phyloP scores from a whole-genome alignment of 768 basidiomycete genomes.

The Tylopilus felleus region DNA sequence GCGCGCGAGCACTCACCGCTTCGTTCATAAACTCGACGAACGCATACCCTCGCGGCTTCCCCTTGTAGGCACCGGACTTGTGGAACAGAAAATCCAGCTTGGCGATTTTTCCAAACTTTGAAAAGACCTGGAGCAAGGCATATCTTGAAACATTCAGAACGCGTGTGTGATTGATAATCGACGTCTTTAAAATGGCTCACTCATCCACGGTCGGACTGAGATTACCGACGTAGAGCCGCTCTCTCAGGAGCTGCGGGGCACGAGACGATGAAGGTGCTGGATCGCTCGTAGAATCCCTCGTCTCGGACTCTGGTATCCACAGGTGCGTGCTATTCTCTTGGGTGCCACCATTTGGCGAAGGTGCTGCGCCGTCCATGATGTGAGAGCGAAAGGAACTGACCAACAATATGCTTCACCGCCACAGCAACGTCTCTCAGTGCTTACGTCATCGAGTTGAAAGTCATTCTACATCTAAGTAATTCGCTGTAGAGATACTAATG shows the following conservation, averaged over 20 bases:
- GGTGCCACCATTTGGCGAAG: neutral
- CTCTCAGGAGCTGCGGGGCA: conserved; percentile 43
- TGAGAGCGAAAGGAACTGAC: neutral
- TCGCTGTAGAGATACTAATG: no score
- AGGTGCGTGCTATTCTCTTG: conserved; percentile 21
- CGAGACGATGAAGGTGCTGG: conserved; percentile 25
- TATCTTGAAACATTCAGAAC: conserved; percentile 51
- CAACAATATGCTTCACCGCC: neutral
- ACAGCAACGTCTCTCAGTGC: neutral
- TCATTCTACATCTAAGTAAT: neutral
- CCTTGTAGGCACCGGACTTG: conserved; percentile 83
- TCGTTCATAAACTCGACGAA: conserved; percentile 82
- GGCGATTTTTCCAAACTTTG: conserved; percentile 88
- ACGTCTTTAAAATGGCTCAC: conserved; percentile 44
- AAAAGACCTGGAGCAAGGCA: conserved; percentile 83
- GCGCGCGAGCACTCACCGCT: conserved; percentile 58
- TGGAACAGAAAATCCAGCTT: conserved; percentile 96
- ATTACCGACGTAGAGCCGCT: conserved; percentile 89
- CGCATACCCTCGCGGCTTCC: conserved; percentile 93
- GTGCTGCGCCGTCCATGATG: conserved; percentile 14
- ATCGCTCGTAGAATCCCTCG: conserved; percentile 13
- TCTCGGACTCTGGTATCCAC: conserved; percentile 33
- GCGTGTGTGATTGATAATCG: neutral
- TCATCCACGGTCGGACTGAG: conserved; percentile 85
- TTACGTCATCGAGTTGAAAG: conserved; percentile 15